Evolutionary conservation across 2,329 filamentous ascomycete genomes (phyloP).

Genomic region (Madurella mycetomatis): DNA sequence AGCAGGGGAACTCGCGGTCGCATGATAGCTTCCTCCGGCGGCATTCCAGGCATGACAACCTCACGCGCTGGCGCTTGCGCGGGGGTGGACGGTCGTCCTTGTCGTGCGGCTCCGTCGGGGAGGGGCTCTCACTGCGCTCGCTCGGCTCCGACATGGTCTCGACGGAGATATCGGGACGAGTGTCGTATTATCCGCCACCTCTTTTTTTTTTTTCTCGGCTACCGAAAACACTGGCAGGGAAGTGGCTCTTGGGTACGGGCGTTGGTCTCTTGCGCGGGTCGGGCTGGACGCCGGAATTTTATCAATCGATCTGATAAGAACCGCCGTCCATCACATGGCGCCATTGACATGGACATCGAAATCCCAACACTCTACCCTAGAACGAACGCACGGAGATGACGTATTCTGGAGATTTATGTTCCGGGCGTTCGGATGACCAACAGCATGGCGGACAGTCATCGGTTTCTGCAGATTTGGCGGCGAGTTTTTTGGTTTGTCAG

Average conservation of each 20-base stretch:
- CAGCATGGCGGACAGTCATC: neutral
- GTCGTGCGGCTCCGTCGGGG: neutral
- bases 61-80: conserved; percentile 55
- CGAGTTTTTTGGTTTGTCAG: conserved; percentile 1
- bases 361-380: neutral
- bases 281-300: conserved; percentile 10
- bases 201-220: neutral
- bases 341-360: neutral
- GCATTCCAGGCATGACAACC: conserved; percentile 57
- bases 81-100: conserved; percentile 33
- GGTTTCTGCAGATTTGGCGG: neutral
- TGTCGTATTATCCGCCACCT: conserved; percentile 13
- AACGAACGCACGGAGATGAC: neutral
- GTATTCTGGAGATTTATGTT: neutral
- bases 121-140: conserved; percentile 22
- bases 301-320: conserved; percentile 23
- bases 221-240: conserved; percentile 8
- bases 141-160: conserved; percentile 27
- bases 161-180: conserved; percentile 18
- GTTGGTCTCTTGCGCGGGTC: neutral
- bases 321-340: neutral
- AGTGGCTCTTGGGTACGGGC: conserved; percentile 1
- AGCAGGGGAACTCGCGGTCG: conserved; percentile 57
- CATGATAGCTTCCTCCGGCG: conserved; percentile 58
- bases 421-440: neutral